These are phyloP conservation scores for Juncus inflexus DNA, from an alignment of 176 grass and related monocot species.

Conservation along the genomic window DNA sequence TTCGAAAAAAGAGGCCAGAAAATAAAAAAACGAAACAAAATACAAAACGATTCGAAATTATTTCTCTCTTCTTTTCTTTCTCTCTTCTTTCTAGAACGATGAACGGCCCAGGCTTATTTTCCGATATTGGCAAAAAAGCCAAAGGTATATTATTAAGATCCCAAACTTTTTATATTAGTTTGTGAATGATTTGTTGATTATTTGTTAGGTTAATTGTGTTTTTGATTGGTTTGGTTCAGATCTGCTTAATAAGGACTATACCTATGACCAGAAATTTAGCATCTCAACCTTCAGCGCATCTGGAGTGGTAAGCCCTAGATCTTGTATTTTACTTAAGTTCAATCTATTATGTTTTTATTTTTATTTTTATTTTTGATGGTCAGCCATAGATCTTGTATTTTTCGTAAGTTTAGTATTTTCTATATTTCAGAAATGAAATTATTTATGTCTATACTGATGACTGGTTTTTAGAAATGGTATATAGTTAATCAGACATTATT, in stretches of 20 bases:
- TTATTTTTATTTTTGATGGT: not conserved
- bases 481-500: conserved; percentile 1
- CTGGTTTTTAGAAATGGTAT: not conserved
- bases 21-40: not conserved
- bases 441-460: no score
- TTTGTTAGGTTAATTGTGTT: conserved; percentile 3
- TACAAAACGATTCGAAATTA: conserved; percentile 6
- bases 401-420: no score
- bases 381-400: no score
- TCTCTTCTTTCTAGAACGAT: conserved; percentile 20
- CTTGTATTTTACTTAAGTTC: not conserved
- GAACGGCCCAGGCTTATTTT: conserved; percentile 45
- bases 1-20: conserved; percentile 1
- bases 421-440: no score
- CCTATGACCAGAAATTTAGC: conserved; percentile 83
- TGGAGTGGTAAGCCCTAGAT: conserved; percentile 65
- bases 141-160: conserved; percentile 27
- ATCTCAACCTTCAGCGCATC: conserved; percentile 65
- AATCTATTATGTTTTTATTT: conserved; percentile 23
- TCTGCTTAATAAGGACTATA: conserved; percentile 95
- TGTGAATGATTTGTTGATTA: conserved; percentile 1
- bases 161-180: not conserved
- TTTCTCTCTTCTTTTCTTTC: conserved; percentile 28
- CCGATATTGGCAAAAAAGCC: conserved; percentile 44
- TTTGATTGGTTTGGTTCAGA: conserved; percentile 44